Percentiles rank a stretch among this genome's conserved stretches.
These are phyloP conservation scores for Pseudocercospora vitis DNA, from an alignment of 2,329 filamentous ascomycete species.

Conservation along the genomic window DNA sequence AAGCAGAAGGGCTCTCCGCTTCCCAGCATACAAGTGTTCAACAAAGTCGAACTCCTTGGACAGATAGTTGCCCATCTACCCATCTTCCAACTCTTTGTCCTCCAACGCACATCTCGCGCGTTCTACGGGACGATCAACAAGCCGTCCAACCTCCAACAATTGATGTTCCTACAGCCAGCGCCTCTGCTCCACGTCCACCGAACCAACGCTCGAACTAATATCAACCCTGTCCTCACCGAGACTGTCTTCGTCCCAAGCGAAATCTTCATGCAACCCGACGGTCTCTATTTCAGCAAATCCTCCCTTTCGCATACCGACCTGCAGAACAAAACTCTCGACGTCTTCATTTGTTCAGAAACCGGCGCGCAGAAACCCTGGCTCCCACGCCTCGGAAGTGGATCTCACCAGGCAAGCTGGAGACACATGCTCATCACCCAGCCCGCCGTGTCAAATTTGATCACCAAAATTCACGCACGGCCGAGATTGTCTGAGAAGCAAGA, in stretches of 20 bases:
- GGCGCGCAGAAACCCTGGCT: background rate
- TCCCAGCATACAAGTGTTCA: background rate
- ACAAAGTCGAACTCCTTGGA: background rate
- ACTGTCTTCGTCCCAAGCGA: background rate
- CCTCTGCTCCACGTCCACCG: background rate
- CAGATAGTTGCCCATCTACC: background rate
- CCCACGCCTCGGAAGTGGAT: background rate
- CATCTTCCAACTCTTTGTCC: background rate
- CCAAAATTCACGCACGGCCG: background rate
- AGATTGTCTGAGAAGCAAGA: background rate
- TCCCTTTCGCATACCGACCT: background rate
- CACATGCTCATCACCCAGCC: background rate
- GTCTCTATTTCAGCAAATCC: background rate
- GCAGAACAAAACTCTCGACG: background rate
- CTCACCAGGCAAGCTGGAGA: background rate
- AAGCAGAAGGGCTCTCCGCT: background rate
- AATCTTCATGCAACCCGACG: background rate
- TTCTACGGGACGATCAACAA: background rate
- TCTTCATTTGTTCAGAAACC: constrained; percentile 9
- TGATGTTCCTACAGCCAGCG: background rate
- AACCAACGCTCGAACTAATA: background rate
- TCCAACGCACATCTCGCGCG: background rate
- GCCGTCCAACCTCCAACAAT: background rate
- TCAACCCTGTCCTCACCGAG: background rate
- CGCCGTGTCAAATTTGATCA: background rate